These are phyloP conservation scores for Vickermania spadyakhi DNA, from an alignment of 208 protist species.

Conservation along the genomic window DNA sequence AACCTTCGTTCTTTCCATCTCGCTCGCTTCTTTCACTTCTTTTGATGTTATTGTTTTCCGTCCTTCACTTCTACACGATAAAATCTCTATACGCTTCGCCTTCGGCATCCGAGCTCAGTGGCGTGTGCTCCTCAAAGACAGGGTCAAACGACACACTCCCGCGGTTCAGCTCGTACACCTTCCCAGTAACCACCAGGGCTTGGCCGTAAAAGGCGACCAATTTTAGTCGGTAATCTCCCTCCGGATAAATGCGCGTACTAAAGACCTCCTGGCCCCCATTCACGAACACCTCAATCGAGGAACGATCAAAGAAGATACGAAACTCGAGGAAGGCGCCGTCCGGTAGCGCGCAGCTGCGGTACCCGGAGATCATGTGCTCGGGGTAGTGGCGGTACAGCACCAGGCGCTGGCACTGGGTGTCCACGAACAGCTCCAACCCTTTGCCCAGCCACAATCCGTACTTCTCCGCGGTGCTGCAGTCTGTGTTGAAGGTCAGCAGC, in stretches of 20 bases:
- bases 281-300: conserved; percentile 50
- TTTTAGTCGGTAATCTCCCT: conserved; percentile 20
- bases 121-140: background rate
- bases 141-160: conserved; percentile 2
- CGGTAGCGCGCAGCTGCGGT: conserved; percentile 32
- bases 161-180: conserved; percentile 24
- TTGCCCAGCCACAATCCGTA: conserved; percentile 49
- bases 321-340: conserved; percentile 20
- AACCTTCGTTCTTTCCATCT: background rate
- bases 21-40: background rate
- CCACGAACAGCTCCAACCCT: conserved; percentile 33
- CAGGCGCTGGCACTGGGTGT: conserved; percentile 28
- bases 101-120: background rate
- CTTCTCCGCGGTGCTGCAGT: conserved; percentile 32
- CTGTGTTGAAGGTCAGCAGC: conserved; percentile 21
- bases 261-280: conserved; percentile 31
- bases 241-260: conserved; percentile 35
- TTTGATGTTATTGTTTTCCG: background rate
- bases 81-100: background rate
- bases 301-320: conserved; percentile 38
- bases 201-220: conserved; percentile 31
- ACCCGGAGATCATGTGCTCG: conserved; percentile 36
- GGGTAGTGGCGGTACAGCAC: conserved; percentile 57
- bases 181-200: conserved; percentile 16
- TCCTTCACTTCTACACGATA: background rate